Percentiles rank a stretch among this genome's conserved stretches.
phyloP scores from a whole-genome alignment of 129 eudicot genomes.

The Tagetes erecta region DNA sequence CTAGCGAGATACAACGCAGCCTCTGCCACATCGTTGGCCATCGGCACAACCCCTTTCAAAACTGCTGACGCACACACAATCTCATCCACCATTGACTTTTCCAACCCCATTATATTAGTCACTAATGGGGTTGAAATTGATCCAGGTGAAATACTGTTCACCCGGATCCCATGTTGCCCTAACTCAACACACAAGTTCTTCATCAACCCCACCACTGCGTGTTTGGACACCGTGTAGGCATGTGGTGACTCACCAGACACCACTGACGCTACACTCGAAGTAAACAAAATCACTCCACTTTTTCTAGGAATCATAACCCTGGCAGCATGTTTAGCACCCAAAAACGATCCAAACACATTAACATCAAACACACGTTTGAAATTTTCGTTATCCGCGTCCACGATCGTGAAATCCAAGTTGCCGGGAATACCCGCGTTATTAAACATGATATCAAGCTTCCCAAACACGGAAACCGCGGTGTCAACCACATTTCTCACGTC shows the following conservation, averaged over 20 bases:
- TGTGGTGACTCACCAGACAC: slow-evolving; percentile 58
- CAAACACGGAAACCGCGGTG: slow-evolving; percentile 46
- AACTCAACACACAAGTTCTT: slow-evolving; percentile 69
- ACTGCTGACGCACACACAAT: slow-evolving; percentile 37
- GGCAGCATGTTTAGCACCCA: slow-evolving; percentile 81
- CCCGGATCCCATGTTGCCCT: slow-evolving; percentile 66
- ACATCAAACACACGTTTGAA: slow-evolving; percentile 65
- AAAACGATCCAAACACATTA: slow-evolving; percentile 59
- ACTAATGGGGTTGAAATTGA: slow-evolving; percentile 57
- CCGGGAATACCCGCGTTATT: slow-evolving; percentile 76
- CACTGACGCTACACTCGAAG: slow-evolving; percentile 30
- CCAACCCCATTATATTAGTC: slow-evolving; percentile 42
- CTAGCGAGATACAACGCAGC: slow-evolving; percentile 49
- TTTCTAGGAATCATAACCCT: slow-evolving; percentile 73
- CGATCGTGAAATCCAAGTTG: slow-evolving; percentile 40
- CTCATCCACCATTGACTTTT: slow-evolving; percentile 41
- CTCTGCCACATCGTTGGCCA: slow-evolving; percentile 62
- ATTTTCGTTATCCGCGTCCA: slow-evolving; percentile 43
- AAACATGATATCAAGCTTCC: slow-evolving; percentile 71
- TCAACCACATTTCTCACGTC: slow-evolving; percentile 49
- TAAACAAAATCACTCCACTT: slow-evolving; percentile 60
- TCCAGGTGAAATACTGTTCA: slow-evolving; percentile 62
- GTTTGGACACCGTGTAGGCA: slow-evolving; percentile 59
- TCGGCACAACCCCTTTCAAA: slow-evolving; percentile 58
- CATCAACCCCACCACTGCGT: slow-evolving; percentile 64